phyloP scores from a whole-genome alignment of 108 stramenopile genomes.

The Pinguiococcus pyrenoidosus region DNA sequence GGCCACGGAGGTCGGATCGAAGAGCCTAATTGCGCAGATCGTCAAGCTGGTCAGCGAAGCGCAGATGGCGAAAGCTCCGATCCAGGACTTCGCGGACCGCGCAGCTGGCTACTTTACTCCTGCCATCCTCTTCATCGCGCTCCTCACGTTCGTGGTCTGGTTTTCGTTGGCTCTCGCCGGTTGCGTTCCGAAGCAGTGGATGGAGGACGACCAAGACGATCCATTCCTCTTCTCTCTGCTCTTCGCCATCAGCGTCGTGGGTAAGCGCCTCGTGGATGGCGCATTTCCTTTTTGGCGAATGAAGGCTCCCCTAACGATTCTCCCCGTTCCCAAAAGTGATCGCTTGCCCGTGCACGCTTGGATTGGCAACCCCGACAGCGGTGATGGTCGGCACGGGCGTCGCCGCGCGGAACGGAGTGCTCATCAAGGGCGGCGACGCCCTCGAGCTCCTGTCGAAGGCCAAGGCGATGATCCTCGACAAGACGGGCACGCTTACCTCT shows the following conservation, averaged over 20 bases:
- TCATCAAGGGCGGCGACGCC: slow-evolving; percentile 92
- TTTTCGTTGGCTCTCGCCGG: slow-evolving; percentile 11
- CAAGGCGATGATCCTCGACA: slow-evolving; percentile 77
- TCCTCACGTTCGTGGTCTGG: slow-evolving; percentile 50
- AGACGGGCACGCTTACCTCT: slow-evolving; percentile 92
- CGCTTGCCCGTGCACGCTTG: slow-evolving; percentile 89
- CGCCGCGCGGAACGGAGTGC: slow-evolving; percentile 73
- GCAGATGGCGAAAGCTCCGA: slow-evolving; percentile 75
- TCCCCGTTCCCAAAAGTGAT: no score
- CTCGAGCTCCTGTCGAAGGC: slow-evolving; percentile 82
- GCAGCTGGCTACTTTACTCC: slow-evolving; percentile 57
- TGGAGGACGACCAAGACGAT: slow-evolving; percentile 14
- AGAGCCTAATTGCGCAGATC: slow-evolving; percentile 67
- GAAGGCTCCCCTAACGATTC: no score
- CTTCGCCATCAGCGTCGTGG: slow-evolving; percentile 70
- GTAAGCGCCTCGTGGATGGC: neutral
- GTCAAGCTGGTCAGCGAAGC: slow-evolving; percentile 79
- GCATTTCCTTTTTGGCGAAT: no score
- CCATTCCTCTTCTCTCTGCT: slow-evolving; percentile 58
- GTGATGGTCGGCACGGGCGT: slow-evolving; percentile 92
- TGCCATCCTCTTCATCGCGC: slow-evolving; percentile 38
- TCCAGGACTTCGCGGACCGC: slow-evolving; percentile 75
- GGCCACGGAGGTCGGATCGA: slow-evolving; percentile 59
- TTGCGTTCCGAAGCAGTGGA: no score
- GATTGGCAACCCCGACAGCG: slow-evolving; percentile 93